Evolutionary conservation across 2,329 filamentous ascomycete species (phyloP).

Genomic region (Pseudocercospora pini-densiflorae): DNA sequence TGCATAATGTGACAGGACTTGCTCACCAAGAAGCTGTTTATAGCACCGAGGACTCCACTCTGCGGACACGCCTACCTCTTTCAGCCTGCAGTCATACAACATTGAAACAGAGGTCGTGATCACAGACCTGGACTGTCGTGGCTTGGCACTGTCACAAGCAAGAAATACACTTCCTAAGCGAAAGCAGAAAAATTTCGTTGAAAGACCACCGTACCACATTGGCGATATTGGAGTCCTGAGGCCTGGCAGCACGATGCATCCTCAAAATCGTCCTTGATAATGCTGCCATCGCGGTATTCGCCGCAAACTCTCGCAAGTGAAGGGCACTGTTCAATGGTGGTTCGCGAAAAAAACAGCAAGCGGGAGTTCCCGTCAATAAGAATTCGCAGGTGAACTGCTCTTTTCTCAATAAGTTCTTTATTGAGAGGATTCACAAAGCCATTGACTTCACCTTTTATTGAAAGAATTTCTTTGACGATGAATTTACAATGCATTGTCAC

Average conservation of each 20-base stretch:
- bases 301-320: neutral
- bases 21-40: no score
- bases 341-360: neutral
- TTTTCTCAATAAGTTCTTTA: neutral
- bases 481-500: constrained; percentile 8
- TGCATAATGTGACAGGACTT: no score
- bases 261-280: no score
- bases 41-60: no score
- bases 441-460: neutral
- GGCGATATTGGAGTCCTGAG: neutral
- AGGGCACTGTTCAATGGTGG: neutral
- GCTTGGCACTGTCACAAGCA: no score
- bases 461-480: neutral
- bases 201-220: neutral
- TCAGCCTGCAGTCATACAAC: neutral
- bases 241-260: no score
- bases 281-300: no score
- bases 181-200: neutral
- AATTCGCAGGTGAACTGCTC: neutral
- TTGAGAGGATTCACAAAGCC: neutral
- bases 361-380: constrained; percentile 9
- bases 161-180: neutral
- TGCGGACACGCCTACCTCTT: neutral
- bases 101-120: neutral
- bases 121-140: neutral